Conservation (phyloP, 1,284 basidiomycete species). For the Ganoderma lingzhi region DNA sequence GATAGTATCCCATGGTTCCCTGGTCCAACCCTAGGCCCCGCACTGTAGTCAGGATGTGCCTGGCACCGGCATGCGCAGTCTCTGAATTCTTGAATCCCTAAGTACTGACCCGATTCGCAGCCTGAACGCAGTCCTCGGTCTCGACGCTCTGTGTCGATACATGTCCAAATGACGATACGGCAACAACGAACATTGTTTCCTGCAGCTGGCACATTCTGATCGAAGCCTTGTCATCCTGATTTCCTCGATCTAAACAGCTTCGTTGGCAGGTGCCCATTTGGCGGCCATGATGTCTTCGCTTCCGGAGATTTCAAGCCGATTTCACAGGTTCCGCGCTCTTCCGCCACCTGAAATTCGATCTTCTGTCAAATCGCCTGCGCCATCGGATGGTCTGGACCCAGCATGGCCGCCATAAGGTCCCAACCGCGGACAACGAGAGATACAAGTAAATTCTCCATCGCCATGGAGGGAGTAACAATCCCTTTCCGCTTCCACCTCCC, state of each 20-base stretch:
- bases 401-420: neutral
- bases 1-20: no score
- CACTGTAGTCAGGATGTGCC: no score
- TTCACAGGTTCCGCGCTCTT: neutral
- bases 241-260: neutral
- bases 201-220: no score
- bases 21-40: no score
- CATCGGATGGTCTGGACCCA: neutral
- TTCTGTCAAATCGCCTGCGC: slow-evolving; percentile 1
- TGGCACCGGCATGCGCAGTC: no score
- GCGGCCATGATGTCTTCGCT: neutral
- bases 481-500: neutral
- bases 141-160: no score
- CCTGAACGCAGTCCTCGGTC: no score
- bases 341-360: neutral
- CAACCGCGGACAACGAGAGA: neutral
- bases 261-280: neutral
- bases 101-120: no score
- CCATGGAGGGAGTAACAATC: neutral
- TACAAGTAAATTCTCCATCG: neutral
- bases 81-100: no score
- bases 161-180: no score
- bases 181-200: no score
- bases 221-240: neutral
- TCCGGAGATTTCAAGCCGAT: neutral